Evolutionary conservation across 1,139 yeast species (phyloP), one percentile per base, ranked within the genome.

Genomic region (Lodderomyces jiufengensis): DNA sequence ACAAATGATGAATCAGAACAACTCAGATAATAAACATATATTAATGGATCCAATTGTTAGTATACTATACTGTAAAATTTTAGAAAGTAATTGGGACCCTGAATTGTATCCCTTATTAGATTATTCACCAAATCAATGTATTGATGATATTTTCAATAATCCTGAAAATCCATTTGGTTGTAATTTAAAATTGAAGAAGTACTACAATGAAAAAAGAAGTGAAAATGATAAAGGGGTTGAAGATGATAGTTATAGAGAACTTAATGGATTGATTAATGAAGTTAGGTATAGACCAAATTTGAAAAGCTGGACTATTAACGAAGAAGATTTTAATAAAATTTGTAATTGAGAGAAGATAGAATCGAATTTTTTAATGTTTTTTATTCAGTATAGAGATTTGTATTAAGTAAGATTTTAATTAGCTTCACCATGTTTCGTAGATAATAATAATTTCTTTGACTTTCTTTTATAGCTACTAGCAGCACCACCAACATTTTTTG

Each of bases 1-100:
- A 24, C 23, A 11, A 29, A 9, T 7, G 20, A 11, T 14, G 15
- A 29, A 8, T 16, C 36, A 12, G 14, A 32, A 10, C 31, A 21
- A 11, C 13, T 32, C 26, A 23, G 15, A 22, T 18, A 15, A 37
- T 32, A 36, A 38, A 24, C 44, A 43, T 25, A 39, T 64, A 1
- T 48, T 64, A 16, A 62, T 72, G 44, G 79, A 77, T 46, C 82
- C 82, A 0, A 60, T 76, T 2, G 67, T 80, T 8, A 66, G 68
- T 37, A 66, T 64, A 34, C 57, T 84, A 11, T 75, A 82, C 48
- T 74, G 78, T 41, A 76, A 75, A 46, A 76, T 87, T 1, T 73
- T 82, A 49, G 80, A 82, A 40, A 70, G 84, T 27, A 74, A 85
- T 0, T 87, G 95, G 95, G 88, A 84, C 49, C 78, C 81, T 2